phyloP scores from a whole-genome alignment of 208 protist genomes.

The Wallacemonas sp. region DNA sequence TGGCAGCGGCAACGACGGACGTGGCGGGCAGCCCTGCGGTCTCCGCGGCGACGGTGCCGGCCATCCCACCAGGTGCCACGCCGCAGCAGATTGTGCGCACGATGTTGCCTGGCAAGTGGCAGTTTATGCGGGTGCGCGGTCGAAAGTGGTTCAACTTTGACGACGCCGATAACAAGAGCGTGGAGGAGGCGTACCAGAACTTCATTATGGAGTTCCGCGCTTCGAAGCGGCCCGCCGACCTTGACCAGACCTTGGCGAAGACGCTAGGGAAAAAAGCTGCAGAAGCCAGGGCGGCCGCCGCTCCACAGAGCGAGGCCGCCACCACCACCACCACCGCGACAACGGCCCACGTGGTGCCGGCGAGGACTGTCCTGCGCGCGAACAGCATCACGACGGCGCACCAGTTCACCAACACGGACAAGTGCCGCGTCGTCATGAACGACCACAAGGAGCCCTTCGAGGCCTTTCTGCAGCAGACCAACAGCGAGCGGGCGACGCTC shows the following conservation, averaged over 20 bases:
- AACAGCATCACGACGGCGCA: neutral
- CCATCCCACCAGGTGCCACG: neutral
- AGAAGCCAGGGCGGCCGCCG: neutral
- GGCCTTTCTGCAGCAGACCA: conserved; percentile 2
- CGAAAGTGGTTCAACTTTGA: conserved; percentile 19
- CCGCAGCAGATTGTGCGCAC: neutral
- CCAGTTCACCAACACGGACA: neutral
- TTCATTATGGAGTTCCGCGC: conserved; percentile 13
- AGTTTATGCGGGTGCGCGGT: conserved; percentile 9
- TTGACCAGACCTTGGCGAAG: neutral
- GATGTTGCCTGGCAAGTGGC: conserved; percentile 12
- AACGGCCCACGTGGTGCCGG: neutral
- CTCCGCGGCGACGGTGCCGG: neutral
- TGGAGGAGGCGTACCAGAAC: conserved; percentile 13
- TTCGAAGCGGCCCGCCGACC: neutral
- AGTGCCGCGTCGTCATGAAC: neutral
- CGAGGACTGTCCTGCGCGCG: neutral
- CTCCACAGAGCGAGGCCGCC: neutral
- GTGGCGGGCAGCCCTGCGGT: neutral
- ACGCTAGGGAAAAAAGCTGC: neutral
- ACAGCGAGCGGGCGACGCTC: conserved; percentile 9
- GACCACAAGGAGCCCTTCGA: conserved; percentile 15
- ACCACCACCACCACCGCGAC: neutral
- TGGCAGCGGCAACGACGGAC: neutral
- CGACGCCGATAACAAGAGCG: neutral